Base-by-base conservation (phyloP, 1,139 yeast species). In the Geotrichum siamense region DNA sequence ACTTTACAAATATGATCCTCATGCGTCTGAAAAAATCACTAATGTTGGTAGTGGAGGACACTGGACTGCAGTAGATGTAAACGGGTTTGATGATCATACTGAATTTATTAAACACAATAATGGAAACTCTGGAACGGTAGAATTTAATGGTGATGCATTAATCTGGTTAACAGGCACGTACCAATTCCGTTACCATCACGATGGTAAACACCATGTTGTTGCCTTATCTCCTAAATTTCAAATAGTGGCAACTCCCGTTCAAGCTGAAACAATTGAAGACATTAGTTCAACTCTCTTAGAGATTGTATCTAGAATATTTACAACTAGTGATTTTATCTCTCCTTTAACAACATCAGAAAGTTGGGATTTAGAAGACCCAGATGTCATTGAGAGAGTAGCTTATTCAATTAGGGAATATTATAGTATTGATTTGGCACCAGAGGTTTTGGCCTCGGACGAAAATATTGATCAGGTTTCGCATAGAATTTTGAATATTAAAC, bases 131-230 rank as follows among this genome's bases (percentile, higher is more conserved):
- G 93, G 93, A 0, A 53, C 61, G n/a, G 69, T 76, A 10, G 64
- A 56, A 5, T 84, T 84, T 55, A 62, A 67, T 9, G 71, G 71
- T 8, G 70, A 72, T 8, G 64, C 72, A 40, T 63, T 81, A 38
- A 72, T 72, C 55, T 82, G 83, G 78, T 82, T 79, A 53, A 76
- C 74, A 44, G 94, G 94, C 0, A 69, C 77, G 33, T 84, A 78
- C 61, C 93, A 84, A 61, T 73, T 84, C 55, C 71, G 94, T 61
- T 82, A 82, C 56, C 94, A 85, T 58, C 69, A 75, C 43, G 75
- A 73, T 43, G 79, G 78, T 22, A 75, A 79, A 49, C 94, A 85
- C 59, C 82, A 78, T 50, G 94, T 84, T 23, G 69, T 80, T 29
- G 72, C 74, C 48, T 71, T 79, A 39, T 78, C 91, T 0, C 72